Conservation (phyloP, 352 stramenopile species). For the Globisporangium carolinianum region DNA sequence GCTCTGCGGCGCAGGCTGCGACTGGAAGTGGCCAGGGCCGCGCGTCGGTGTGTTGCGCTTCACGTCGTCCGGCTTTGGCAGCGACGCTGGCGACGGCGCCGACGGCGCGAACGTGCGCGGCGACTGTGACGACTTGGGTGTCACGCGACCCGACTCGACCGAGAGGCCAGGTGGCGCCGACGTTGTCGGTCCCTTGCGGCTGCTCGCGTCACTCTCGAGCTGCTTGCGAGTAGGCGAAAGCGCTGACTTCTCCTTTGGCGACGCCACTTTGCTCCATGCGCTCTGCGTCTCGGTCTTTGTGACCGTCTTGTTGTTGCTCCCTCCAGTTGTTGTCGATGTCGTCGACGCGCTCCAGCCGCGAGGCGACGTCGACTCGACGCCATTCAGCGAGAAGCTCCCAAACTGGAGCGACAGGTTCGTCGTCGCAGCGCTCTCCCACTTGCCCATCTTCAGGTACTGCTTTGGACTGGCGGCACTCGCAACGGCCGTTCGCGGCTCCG, state of each 20-base stretch:
- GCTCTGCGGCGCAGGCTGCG: conserved; percentile 20
- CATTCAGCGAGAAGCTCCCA: conserved; percentile 81
- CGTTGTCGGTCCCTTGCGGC: conserved; percentile 25
- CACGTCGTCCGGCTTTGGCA: conserved; percentile 82
- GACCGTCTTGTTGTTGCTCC: conserved; percentile 30
- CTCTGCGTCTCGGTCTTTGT: conserved; percentile 46
- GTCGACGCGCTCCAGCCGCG: conserved; percentile 49
- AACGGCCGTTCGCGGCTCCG: conserved; percentile 23
- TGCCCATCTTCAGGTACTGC: conserved; percentile 80
- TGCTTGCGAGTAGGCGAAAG: conserved; percentile 44
- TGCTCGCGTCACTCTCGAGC: conserved; percentile 11
- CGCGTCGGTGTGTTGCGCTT: conserved; percentile 68
- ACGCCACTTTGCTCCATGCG: conserved; percentile 43
- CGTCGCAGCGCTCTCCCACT: conserved; percentile 64
- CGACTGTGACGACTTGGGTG: conserved; percentile 59
- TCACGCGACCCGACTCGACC: conserved; percentile 60
- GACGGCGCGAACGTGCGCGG: conserved; percentile 57
- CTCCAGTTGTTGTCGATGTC: conserved; percentile 31
- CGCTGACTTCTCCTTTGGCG: conserved; percentile 62
- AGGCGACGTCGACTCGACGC: conserved; percentile 49
- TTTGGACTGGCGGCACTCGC: conserved; percentile 39
- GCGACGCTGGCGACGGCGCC: conserved; percentile 73
- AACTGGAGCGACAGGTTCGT: conserved; percentile 82
- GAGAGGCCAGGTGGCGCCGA: conserved; percentile 64
- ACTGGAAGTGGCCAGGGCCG: conserved; percentile 41